Evolutionary conservation across 177 flowering plant species (phyloP).

Genomic region (Vitis hybrid): DNA sequence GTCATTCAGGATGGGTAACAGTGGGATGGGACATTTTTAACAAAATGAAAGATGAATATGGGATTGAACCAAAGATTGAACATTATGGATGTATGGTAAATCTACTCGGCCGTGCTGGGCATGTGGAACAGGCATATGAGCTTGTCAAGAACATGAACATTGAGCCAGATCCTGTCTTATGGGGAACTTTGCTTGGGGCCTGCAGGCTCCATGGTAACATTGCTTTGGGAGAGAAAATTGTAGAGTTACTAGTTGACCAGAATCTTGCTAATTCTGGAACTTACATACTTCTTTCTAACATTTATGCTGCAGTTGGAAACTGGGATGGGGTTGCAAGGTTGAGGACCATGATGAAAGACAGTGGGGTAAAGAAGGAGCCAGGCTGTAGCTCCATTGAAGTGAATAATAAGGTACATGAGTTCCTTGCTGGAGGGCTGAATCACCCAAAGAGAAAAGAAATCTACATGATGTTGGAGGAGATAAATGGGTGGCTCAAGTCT

Average conservation of each 20-base stretch:
- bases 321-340: conserved; percentile 71
- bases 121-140: conserved; percentile 64
- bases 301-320: conserved; percentile 64
- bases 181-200: conserved; percentile 78
- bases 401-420: conserved; percentile 62
- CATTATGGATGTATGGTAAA: conserved; percentile 94
- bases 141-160: conserved; percentile 62
- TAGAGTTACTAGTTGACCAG: conserved; percentile 40
- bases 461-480: conserved; percentile 65
- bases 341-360: conserved; percentile 70
- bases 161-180: conserved; percentile 65
- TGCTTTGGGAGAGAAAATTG: conserved; percentile 59
- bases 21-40: conserved; percentile 56
- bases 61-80: conserved; percentile 76
- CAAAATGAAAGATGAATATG: conserved; percentile 52
- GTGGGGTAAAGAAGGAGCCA: conserved; percentile 65
- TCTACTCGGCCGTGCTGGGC: conserved; percentile 80
- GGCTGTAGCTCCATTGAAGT: conserved; percentile 89
- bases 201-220: conserved; percentile 62
- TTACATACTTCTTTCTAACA: conserved; percentile 70
- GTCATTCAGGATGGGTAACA: conserved; percentile 65
- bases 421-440: conserved; percentile 71
- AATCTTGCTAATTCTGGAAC: conserved; percentile 71
- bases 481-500: conserved; percentile 47
- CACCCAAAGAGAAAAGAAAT: conserved; percentile 71